Base-by-base conservation (phyloP, 2,329 filamentous ascomycete genomes). In the Periconia sp. region DNA sequence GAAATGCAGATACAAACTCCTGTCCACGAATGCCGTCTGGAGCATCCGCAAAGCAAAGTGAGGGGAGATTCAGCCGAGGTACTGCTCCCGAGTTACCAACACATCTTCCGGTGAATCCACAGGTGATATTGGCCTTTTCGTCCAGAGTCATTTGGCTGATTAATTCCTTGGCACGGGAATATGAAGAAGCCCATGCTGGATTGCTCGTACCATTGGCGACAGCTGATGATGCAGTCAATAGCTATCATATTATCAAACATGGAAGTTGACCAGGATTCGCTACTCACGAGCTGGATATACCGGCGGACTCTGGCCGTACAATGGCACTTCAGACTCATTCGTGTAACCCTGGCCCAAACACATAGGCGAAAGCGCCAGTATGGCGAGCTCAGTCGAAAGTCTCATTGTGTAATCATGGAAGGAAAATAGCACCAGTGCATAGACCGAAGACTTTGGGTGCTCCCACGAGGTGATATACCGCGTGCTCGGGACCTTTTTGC, bases 81-180 rank as follows among this genome's bases (percentile, higher is more conserved):
- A 76, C 69, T 44, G 63, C 64, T 45, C 70, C 71, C 18, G 70
- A 71, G 54, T 74, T 67, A 13, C 73, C 73, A 19, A 70, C 66
- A 41, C 73, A 75, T 7, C 49, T 52, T 6, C 69, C 68, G 13
- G 61, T 57, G 19, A 62, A 63, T 46, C 74, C 73, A 35, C 71
- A 69, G 2, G 74, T 74, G 33, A 72, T 63, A 54, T 75, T 77
- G 6, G 73, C 66, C 52, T 79, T 78, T 54, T 79, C 76, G 33
- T 75, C 72, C 7, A 73, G 58, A 1, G 75, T 77, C 46, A 79
- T 61, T 41, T 75, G 66, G 0, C 68, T 65, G 14, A 78, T 72
- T 14, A 79, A 63, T 1, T 61, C 63, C 52, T 63, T 68, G 2
- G 77, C 77, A 52, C 74, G 72, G 23, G 59, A 59, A 33, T 70